Percentiles rank a stretch among this genome's conserved stretches.
Conservation (phyloP, 345 rosid species). For the Camelina hispida region DNA sequence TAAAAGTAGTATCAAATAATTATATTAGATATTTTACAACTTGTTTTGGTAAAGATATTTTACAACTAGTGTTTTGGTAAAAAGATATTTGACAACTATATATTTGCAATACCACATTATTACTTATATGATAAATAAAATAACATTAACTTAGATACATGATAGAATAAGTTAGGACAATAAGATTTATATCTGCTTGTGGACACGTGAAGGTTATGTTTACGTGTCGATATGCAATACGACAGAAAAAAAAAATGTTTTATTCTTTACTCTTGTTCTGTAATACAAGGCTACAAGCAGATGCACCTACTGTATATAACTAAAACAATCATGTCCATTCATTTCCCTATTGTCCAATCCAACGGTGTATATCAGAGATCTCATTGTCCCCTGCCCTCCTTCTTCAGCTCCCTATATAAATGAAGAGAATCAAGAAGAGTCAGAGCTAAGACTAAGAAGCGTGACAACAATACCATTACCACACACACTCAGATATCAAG, state of each 20-base stretch:
- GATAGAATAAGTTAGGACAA: neutral
- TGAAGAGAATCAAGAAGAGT: neutral
- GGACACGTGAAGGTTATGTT: constrained; percentile 21
- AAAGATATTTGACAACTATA: too few species aligned
- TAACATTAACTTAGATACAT: neutral
- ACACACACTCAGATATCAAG: neutral
- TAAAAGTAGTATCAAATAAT: neutral
- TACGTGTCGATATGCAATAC: neutral
- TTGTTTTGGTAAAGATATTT: neutral
- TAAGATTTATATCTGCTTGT: too few species aligned
- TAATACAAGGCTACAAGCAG: neutral
- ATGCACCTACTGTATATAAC: neutral
- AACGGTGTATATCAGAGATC: constrained; percentile 5
- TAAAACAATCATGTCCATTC: constrained; percentile 30
- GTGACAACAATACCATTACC: constrained; percentile 12
- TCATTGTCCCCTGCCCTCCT: constrained; percentile 10
- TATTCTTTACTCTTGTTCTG: constrained; percentile 19
- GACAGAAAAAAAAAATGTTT: constrained; percentile 5
- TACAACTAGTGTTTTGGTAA: neutral
- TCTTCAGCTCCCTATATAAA: constrained; percentile 38
- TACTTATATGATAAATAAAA: neutral
- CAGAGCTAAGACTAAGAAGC: constrained; percentile 27
- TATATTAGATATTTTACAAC: neutral
- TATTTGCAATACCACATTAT: neutral
- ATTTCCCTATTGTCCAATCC: constrained; percentile 5